Evolutionary conservation across 1,139 yeast genomes (phyloP), one percentile per base, ranked within the genome.

Genomic region (Hyphopichia pseudoburtonii): DNA sequence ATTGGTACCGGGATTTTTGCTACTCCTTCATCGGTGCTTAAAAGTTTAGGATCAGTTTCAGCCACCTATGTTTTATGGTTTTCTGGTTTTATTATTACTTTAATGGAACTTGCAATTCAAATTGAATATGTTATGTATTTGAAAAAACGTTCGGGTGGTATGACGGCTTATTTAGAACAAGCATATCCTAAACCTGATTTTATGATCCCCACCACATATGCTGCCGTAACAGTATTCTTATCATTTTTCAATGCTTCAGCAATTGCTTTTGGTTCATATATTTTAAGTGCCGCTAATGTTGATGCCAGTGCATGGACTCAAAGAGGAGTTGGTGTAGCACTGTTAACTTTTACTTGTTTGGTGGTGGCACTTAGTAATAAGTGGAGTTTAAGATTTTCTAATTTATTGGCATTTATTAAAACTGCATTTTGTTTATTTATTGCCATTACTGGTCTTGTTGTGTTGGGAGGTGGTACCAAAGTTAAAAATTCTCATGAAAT

Each of bases 1-100:
- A 61, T 70, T 28, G 76, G 76, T 39, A 70, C 76, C 1, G 76
- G 75, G 51, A 69, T 69, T 30, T 70, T 70, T 46, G 54, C 62
- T 12, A 66, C 73, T 0, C 74, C 75, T 3, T 67, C 63, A 1
- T 43, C 62, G 2, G 51, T 67, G 29, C 45, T 67, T 6, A 54
- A 52, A 16, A 59, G 69, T 2, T 59, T 67, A 40, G 74, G 74
- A 1, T 63, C 71, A 2, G 48, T 69, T 32, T 75, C 74, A 25
- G 62, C 71, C 11, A 51, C 68, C n/a, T 69, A 69, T 37, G 61
- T 69, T 5, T 50, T 70, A 18, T 70, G 76, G 75, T 49, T 64
- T 2, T 49, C 54, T 24, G 71, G 75, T 9, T 68, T 62, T 39
- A 37, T 67, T 27, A 60, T 69, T 37, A 62, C 70, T 4, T 41